phyloP scores from a whole-genome alignment of 495 filamentous ascomycete species.

The Penicillium robsamsonii region DNA sequence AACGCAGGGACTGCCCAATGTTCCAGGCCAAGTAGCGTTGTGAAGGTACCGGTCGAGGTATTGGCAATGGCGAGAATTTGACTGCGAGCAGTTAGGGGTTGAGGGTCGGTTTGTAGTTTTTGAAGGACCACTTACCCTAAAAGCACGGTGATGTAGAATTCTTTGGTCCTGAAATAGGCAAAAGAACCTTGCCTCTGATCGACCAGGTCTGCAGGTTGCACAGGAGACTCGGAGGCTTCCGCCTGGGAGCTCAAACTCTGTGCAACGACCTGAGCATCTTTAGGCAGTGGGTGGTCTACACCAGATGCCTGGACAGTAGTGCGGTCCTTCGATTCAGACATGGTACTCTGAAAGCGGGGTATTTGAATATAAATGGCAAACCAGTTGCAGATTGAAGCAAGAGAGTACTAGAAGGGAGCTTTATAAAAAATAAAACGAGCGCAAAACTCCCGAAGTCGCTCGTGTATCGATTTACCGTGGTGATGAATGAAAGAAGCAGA shows the following conservation, averaged over 20 bases:
- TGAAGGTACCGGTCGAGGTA: conserved; percentile 86
- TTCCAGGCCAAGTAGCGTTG: conserved; percentile 62
- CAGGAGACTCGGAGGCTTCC: conserved; percentile 18
- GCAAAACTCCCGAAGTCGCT: conserved; percentile 62
- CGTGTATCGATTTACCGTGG: conserved; percentile 26
- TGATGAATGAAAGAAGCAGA: conserved; percentile 12
- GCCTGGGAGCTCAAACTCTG: conserved; percentile 11
- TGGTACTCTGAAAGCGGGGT: conserved; percentile 20
- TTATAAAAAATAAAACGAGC: conserved; percentile 46
- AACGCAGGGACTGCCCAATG: conserved; percentile 91
- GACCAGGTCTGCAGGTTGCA: conserved; percentile 34
- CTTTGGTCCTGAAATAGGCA: conserved; percentile 74
- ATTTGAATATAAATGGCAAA: conserved; percentile 3
- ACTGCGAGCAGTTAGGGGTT: conserved; percentile 34
- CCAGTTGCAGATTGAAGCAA: conserved; percentile 9
- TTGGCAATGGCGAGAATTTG: conserved; percentile 86
- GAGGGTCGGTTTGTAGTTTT: not conserved
- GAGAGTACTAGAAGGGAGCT: conserved; percentile 35
- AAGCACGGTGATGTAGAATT: conserved; percentile 81
- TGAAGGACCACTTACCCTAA: conserved; percentile 57
- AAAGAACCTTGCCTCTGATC: conserved; percentile 61
- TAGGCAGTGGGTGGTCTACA: conserved; percentile 21
- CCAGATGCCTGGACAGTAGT: conserved; percentile 27
- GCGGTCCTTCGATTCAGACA: conserved; percentile 32
- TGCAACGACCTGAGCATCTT: conserved; percentile 25